phyloP scores from a whole-genome alignment of 2,329 filamentous ascomycete species.

The Aspergillus persii region DNA sequence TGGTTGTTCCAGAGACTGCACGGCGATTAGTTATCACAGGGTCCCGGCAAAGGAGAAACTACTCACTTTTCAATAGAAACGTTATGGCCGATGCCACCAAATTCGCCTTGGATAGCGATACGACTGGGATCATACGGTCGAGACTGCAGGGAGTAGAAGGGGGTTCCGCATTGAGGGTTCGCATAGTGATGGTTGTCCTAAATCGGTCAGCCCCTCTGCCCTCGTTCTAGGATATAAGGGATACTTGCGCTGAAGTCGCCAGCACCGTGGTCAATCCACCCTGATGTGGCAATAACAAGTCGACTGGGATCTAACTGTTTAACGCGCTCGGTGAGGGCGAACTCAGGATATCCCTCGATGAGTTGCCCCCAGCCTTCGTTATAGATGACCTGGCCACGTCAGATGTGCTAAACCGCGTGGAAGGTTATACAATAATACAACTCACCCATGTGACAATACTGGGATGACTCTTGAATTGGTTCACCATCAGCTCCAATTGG shows the following conservation, averaged over 20 bases:
- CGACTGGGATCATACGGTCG: constrained; percentile 57
- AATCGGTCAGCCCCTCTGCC: constrained; percentile 3
- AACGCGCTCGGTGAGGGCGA: constrained; percentile 55
- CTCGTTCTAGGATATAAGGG: neutral
- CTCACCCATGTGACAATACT: constrained; percentile 64
- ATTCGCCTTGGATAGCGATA: constrained; percentile 70
- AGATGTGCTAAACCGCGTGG: neutral
- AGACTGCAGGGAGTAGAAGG: constrained; percentile 60
- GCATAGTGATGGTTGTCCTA: constrained; percentile 71
- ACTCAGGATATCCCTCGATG: constrained; percentile 53
- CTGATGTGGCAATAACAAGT: constrained; percentile 61
- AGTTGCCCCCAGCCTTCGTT: constrained; percentile 71
- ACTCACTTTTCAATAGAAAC: constrained; percentile 60
- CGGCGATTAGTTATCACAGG: neutral
- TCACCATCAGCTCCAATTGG: constrained; percentile 60
- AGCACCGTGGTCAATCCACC: constrained; percentile 67
- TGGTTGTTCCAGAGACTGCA: constrained; percentile 64
- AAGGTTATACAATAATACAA: constrained; percentile 1
- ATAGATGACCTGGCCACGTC: constrained; percentile 58
- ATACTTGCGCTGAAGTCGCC: constrained; percentile 57
- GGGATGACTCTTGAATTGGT: constrained; percentile 63
- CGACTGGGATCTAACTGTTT: constrained; percentile 61
- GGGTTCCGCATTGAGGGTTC: constrained; percentile 67
- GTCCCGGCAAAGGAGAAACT: neutral
- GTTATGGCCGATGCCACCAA: constrained; percentile 67